These are phyloP conservation scores for Penicillium ucsense DNA, from an alignment of 495 filamentous ascomycete genomes.

Conservation along the genomic window DNA sequence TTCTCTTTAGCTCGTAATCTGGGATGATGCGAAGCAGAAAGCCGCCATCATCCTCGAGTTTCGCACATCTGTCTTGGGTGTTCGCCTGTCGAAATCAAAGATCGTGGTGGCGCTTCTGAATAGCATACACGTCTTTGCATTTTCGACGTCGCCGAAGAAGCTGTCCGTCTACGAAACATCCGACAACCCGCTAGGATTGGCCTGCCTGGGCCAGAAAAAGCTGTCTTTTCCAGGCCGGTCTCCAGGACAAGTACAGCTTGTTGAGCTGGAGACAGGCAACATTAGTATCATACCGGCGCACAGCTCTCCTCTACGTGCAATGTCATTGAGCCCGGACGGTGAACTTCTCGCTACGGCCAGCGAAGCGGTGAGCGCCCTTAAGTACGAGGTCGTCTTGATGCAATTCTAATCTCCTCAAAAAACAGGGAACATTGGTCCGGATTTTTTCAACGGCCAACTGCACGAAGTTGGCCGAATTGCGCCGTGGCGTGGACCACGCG, in stretches of 20 bases:
- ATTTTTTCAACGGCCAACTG: constrained; percentile 70
- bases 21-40: constrained; percentile 80
- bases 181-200: constrained; percentile 77
- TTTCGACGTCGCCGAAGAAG: constrained; percentile 64
- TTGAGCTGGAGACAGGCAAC: constrained; percentile 70
- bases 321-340: constrained; percentile 71
- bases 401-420: too few relatives aligned
- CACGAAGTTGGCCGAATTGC: constrained; percentile 69
- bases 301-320: constrained; percentile 63
- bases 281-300: constrained; percentile 95
- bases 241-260: constrained; percentile 82
- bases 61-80: constrained; percentile 63
- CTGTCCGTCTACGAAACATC: constrained; percentile 73
- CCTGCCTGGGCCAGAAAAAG: constrained; percentile 60
- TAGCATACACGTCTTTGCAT: constrained; percentile 75
- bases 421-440: constrained; percentile 76
- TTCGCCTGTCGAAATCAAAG: constrained; percentile 65
- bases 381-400: not conserved
- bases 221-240: constrained; percentile 79
- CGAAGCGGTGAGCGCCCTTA: constrained; percentile 50
- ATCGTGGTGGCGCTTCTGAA: constrained; percentile 78
- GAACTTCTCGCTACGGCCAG: constrained; percentile 84
- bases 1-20: constrained; percentile 60
- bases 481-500: constrained; percentile 81
- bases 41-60: constrained; percentile 65